A percentile compares a stretch with the other conserved stretches of the same genome.
Conservation (phyloP, 2,329 filamentous ascomycete genomes). For the Pseudogymnoascus sp. region DNA sequence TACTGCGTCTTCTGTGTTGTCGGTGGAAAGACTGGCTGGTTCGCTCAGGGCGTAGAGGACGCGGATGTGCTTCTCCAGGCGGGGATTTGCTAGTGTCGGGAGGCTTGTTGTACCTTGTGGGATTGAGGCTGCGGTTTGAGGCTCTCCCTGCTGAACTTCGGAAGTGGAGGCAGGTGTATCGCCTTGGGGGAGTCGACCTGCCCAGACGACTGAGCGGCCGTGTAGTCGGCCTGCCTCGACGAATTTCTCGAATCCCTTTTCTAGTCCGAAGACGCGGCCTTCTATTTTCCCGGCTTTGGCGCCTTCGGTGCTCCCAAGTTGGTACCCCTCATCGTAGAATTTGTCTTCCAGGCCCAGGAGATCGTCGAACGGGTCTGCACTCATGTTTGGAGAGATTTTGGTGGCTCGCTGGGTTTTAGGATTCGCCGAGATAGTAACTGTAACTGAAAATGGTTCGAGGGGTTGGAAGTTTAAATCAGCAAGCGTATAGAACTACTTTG, state of each 20-base stretch:
- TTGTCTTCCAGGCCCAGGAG: constrained; percentile 52
- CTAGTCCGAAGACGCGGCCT: constrained; percentile 81
- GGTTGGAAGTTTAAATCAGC: not conserved
- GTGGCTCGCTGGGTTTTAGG: not conserved
- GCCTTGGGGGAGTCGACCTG: constrained; percentile 49
- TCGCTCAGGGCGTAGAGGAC: constrained; percentile 71
- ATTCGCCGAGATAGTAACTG: not conserved
- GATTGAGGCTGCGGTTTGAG: constrained; percentile 18
- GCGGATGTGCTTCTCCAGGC: constrained; percentile 68
- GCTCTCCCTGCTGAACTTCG: constrained; percentile 22
- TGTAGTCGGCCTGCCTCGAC: constrained; percentile 69
- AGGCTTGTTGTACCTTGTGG: constrained; percentile 26
- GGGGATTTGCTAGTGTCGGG: constrained; percentile 45
- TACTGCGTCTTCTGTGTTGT: constrained; percentile 82
- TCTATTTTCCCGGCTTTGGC: constrained; percentile 70
- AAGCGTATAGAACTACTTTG: not conserved
- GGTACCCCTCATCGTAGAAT: constrained; percentile 79
- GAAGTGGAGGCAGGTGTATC: not conserved
- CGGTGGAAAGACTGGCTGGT: constrained; percentile 63
- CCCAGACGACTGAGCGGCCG: constrained; percentile 76
- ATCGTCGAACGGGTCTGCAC: constrained; percentile 24
- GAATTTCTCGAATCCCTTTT: constrained; percentile 92
- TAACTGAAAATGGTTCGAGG: not conserved
- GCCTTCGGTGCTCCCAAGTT: constrained; percentile 67
- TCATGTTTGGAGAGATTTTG: constrained; percentile 17